Evolutionary conservation across 2,329 filamentous ascomycete genomes (phyloP), one percentile per base, ranked within the genome.

Genomic region (Parascedosporium putredinis): DNA sequence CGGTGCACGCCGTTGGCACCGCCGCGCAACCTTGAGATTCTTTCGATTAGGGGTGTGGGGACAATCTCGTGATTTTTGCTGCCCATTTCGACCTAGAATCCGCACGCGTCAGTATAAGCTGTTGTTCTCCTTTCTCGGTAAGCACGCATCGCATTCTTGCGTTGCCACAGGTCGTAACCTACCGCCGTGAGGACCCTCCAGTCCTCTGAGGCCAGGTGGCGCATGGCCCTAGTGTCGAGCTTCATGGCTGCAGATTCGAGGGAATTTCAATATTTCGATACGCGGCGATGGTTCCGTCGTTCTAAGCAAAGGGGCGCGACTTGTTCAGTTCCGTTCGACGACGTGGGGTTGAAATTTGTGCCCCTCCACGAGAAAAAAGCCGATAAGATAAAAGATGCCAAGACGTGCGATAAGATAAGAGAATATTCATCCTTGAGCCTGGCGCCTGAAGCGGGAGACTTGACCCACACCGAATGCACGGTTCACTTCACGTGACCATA

Each of bases 61-160:
- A 98, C 91, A 51, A 98, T 78, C 70, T 98, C 93, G 72, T 98
- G 93, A 69, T 97, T 97, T 66, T 88, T 90, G 68, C 86, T 94
- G 61, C 90, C 91, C 68, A 84, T 83, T 67, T 98, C 93, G 60
- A 94, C 87, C 89, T 95, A 66, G 40, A 22, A 23, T n/a, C 5
- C 18, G 27, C 14, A 3, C 9, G 18, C 6, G 22, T 38, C 49
- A 48, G 36, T 51, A 51, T 52, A 58, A 54, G 54, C 54, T 57
- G 52, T 33, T 50, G 49, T 57, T n/a, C n/a, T n/a, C n/a, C n/a
- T n/a, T n/a, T n/a, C n/a, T n/a, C n/a, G n/a, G n/a, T n/a, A n/a
- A n/a, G n/a, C n/a, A n/a, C n/a, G n/a, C n/a, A n/a, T n/a, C n/a
- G n/a, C n/a, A n/a, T n/a, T n/a, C n/a, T n/a, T n/a, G n/a, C n/a